These are phyloP conservation scores for Claviceps sp. DNA, from an alignment of 2,329 filamentous ascomycete species.

Conservation along the genomic window DNA sequence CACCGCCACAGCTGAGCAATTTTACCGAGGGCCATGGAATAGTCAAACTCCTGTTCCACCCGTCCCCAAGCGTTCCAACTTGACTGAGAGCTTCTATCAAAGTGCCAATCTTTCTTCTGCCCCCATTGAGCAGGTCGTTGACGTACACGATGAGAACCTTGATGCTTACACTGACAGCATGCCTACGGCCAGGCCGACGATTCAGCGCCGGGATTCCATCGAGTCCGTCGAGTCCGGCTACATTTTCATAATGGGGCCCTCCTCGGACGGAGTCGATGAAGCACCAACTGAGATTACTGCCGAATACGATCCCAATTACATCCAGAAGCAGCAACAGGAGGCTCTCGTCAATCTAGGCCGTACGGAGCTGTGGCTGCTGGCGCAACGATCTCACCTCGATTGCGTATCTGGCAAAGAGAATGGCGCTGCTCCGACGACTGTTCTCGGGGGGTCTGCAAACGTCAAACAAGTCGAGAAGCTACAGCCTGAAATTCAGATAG, in stretches of 20 bases:
- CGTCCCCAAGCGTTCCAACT: slow-evolving; percentile 22
- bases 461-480: slow-evolving; percentile 14
- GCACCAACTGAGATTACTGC: slow-evolving; percentile 50
- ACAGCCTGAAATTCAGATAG: background rate
- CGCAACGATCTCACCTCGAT: slow-evolving; percentile 65
- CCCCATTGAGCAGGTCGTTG: slow-evolving; percentile 55
- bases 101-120: slow-evolving; percentile 24
- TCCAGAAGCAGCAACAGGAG: slow-evolving; percentile 55
- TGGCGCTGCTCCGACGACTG: slow-evolving; percentile 23
- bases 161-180: slow-evolving; percentile 45
- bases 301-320: slow-evolving; percentile 65
- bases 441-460: slow-evolving; percentile 19
- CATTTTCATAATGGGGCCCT: slow-evolving; percentile 11
- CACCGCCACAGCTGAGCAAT: slow-evolving; percentile 82
- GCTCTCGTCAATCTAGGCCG: slow-evolving; percentile 67
- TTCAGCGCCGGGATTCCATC: slow-evolving; percentile 18
- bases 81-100: slow-evolving; percentile 26
- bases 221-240: slow-evolving; percentile 16
- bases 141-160: slow-evolving; percentile 30
- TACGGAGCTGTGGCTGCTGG: slow-evolving; percentile 74
- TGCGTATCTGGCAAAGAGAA: slow-evolving; percentile 41
- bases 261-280: slow-evolving; percentile 32
- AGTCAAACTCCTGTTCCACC: slow-evolving; percentile 25
- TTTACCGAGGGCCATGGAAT: slow-evolving; percentile 76
- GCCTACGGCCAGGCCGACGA: slow-evolving; percentile 46